phyloP scores from a whole-genome alignment of 1,284 basidiomycete genomes.

The Peniophora sp. region DNA sequence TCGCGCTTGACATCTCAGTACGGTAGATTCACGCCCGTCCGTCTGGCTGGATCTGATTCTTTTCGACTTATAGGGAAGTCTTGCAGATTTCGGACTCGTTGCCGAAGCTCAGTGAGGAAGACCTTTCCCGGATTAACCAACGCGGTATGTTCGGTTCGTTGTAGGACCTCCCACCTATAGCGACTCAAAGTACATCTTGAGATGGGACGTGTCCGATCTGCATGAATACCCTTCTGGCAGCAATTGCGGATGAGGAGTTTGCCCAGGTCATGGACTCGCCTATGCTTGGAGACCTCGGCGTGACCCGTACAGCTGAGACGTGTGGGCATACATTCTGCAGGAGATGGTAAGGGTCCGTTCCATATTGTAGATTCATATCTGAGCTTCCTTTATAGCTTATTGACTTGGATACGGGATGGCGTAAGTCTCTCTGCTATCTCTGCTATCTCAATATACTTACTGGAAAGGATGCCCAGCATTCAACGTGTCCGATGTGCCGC shows the following conservation, averaged over 20 bases:
- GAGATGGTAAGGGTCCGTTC: conserved; percentile 44
- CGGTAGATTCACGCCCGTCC: conserved; percentile 3
- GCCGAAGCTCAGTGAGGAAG: conserved; percentile 35
- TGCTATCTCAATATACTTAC: neutral
- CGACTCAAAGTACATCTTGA: conserved; percentile 15
- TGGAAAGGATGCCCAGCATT: conserved; percentile 33
- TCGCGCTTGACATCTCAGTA: neutral
- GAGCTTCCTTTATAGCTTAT: conserved; percentile 35
- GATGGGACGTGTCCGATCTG: conserved; percentile 68
- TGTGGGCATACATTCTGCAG: conserved; percentile 72
- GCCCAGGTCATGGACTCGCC: conserved; percentile 68
- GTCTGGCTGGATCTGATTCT: neutral
- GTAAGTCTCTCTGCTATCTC: conserved; percentile 27
- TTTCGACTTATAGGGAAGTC: conserved; percentile 18
- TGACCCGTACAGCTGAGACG: conserved; percentile 49
- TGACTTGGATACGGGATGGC: conserved; percentile 53
- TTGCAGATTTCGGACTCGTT: conserved; percentile 27
- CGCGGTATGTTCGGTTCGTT: conserved; percentile 27
- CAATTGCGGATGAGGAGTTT: conserved; percentile 66
- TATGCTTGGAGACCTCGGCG: conserved; percentile 55
- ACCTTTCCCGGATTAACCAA: conserved; percentile 27
- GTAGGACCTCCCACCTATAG: conserved; percentile 5
- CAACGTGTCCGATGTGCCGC: conserved; percentile 59
- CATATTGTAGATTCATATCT: conserved; percentile 3
- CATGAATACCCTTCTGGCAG: conserved; percentile 50